Evolutionary conservation across 2,329 filamentous ascomycete genomes (phyloP).

Genomic region (Mariannaea elegans): DNA sequence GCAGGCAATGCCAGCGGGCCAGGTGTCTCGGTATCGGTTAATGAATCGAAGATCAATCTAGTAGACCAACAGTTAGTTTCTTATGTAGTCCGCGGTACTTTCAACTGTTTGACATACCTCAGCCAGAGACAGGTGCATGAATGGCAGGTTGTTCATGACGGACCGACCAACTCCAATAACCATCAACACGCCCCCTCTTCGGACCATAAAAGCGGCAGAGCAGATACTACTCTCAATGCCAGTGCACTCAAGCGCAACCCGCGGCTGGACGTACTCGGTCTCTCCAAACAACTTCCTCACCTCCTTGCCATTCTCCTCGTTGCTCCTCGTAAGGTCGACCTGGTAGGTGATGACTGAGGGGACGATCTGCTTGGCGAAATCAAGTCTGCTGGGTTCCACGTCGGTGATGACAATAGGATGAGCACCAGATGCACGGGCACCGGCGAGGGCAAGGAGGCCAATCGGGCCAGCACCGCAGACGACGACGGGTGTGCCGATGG

Average conservation of each 20-base stretch:
- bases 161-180: slow-evolving; percentile 71
- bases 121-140: slow-evolving; percentile 71
- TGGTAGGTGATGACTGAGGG: slow-evolving; percentile 64
- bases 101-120: slow-evolving; percentile 58
- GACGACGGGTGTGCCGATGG: slow-evolving; percentile 63
- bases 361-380: slow-evolving; percentile 66
- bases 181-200: slow-evolving; percentile 68
- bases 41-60: slow-evolving; percentile 73
- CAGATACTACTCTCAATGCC: slow-evolving; percentile 71
- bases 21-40: slow-evolving; percentile 75
- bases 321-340: slow-evolving; percentile 55
- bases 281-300: slow-evolving; percentile 64
- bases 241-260: slow-evolving; percentile 71
- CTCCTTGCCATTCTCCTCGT: slow-evolving; percentile 58
- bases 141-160: slow-evolving; percentile 71
- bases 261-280: slow-evolving; percentile 65
- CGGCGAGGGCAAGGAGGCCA: slow-evolving; percentile 65
- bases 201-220: slow-evolving; percentile 64
- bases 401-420: slow-evolving; percentile 72
- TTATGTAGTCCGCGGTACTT: too few species aligned
- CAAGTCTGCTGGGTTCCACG: slow-evolving; percentile 63
- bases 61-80: slow-evolving; percentile 30
- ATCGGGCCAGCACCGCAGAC: slow-evolving; percentile 72
- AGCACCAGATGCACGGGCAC: slow-evolving; percentile 68
- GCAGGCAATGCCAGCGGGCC: slow-evolving; percentile 71